Conservation (phyloP, 108 stramenopile genomes). For the Stephanodiscus triporus region DNA sequence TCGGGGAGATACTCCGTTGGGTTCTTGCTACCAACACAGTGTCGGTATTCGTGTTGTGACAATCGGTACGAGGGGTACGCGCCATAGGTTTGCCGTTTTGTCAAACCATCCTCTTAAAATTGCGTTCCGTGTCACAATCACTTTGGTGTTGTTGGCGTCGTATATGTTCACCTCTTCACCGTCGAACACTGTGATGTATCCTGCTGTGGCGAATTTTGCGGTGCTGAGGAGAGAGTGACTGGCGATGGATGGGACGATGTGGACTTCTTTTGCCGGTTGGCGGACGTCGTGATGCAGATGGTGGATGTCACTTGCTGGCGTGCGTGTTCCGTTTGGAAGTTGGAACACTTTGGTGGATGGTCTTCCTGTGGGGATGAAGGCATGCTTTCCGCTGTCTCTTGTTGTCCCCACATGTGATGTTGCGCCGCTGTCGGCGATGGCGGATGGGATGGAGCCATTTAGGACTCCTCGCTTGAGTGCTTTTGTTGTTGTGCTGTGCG, state of each 20-base stretch:
- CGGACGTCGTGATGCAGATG: not conserved
- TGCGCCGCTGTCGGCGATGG: no score
- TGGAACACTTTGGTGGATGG: conserved; percentile 2
- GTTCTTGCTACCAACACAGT: not conserved
- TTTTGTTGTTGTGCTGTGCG: no score
- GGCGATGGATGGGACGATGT: not conserved
- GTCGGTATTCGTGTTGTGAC: not conserved
- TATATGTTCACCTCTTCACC: not conserved
- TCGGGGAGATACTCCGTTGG: no score
- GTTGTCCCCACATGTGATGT: no score
- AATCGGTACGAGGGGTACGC: not conserved
- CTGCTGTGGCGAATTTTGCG: no score
- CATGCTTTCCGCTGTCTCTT: not conserved
- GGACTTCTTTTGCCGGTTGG: no score
- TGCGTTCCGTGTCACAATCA: not conserved
- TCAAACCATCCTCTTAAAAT: not conserved
- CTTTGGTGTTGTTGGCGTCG: not conserved
- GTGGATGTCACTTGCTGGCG: conserved; percentile 7
- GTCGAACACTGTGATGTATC: no score
- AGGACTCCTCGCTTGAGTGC: no score
- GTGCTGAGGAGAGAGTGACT: not conserved
- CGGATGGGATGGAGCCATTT: no score
- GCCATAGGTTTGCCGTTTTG: not conserved
- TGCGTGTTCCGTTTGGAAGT: not conserved
- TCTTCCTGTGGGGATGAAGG: no score